Evolutionary conservation across 1,284 basidiomycete genomes (phyloP), one percentile per base, ranked within the genome.

Genomic region (Sanghuangporus baumii): DNA sequence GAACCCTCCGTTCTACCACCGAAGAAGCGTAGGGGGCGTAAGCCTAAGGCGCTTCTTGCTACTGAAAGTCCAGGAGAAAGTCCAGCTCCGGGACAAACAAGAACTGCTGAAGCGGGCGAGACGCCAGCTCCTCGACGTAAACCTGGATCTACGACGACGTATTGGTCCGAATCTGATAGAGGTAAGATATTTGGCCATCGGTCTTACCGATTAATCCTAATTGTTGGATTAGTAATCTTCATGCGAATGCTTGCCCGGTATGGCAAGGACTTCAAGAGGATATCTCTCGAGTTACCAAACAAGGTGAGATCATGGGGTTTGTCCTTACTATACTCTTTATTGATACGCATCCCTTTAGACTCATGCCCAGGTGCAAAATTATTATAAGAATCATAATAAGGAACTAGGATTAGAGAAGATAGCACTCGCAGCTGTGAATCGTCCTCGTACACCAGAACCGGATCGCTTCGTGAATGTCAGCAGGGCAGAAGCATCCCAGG

Each of bases 191-290:
- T 48, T 54, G 40, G 51, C 50, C 64, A 38, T 63, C 61, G 56
- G 65, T 58, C 71, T 64, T 71, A 66, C 57, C 61, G 61, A 67
- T 68, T 3, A 46, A 46, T n/a, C 16, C 12, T 46, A 16, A 41
- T n/a, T 2, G 40, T 66, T 71, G 75, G 67, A 59, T 61, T 64
- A 87, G 85, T 72, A 50, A 69, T 79, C 37, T 91, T 94, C 72
- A 71, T 89, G 60, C 75, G 81, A 38, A 79, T 93, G 37, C 78
- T 94, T 14, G 76, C 78, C 14, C 78, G 86, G 65, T 81, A 92
- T 71, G 91, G 91, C 46, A 84, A 86, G 67, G 84, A 94, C 69
- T 91, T 90, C 73, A 84, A 87, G 66, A 80, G 83, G 16, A 89
- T 95, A 55, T 85, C 92, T 1, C 81, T 86, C 3, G 82, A 82